Conservation (phyloP, 768 basidiomycete genomes). For the Mycena vulgaris region DNA sequence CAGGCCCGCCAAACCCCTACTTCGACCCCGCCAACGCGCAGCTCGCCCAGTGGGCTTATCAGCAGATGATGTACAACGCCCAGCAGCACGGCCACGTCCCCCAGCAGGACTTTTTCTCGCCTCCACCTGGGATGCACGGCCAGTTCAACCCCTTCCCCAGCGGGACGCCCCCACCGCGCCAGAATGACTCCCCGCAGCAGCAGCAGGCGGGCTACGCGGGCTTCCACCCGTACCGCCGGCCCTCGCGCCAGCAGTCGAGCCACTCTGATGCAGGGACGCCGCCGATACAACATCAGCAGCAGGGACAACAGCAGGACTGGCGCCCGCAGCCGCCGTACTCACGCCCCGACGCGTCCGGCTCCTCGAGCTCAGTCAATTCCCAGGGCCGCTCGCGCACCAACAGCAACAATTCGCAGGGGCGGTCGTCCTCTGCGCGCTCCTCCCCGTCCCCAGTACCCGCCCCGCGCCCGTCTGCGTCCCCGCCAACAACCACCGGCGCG, state of each 20-base stretch:
- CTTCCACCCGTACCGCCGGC: conserved; percentile 88
- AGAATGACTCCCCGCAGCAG: conserved; percentile 24
- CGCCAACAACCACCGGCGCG: conserved; percentile 43
- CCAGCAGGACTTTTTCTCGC: conserved; percentile 44
- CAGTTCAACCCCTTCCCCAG: conserved; percentile 38
- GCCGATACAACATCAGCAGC: conserved; percentile 42
- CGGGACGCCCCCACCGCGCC: conserved; percentile 47
- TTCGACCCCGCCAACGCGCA: conserved; percentile 84
- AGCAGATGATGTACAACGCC: conserved; percentile 92
- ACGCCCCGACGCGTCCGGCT: conserved; percentile 84
- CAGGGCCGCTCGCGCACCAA: conserved; percentile 72
- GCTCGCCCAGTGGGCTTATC: conserved; percentile 90
- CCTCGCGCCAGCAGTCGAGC: conserved; percentile 63
- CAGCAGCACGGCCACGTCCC: conserved; percentile 56
- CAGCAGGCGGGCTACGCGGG: conserved; percentile 65
- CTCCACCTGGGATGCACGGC: conserved; percentile 28
- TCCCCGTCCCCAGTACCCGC: conserved; percentile 50
- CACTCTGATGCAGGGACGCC: conserved; percentile 43
- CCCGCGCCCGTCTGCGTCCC: no score
- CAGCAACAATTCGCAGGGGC: conserved; percentile 70
- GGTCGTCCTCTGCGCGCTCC: conserved; percentile 47
- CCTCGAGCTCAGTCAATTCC: conserved; percentile 85
- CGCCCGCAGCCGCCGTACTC: conserved; percentile 84
- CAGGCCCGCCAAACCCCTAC: conserved; percentile 63
- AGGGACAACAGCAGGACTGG: conserved; percentile 63